These are phyloP conservation scores for Leishmania guyanensis DNA, from an alignment of 208 protist genomes.

Conservation along the genomic window DNA sequence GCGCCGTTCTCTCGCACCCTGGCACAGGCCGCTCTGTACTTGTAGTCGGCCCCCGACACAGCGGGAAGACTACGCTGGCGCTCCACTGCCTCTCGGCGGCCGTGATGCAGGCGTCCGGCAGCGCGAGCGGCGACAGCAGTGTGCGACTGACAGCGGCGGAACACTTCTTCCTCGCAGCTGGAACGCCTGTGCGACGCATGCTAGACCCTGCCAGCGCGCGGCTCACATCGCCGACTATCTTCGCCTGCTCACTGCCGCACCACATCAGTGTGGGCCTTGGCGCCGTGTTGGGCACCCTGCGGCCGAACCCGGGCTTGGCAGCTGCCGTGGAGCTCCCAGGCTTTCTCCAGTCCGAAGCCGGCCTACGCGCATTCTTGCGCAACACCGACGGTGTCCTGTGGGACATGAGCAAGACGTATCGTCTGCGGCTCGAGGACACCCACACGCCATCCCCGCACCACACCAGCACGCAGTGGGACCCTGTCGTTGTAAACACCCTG, in stretches of 20 bases:
- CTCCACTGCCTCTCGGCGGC: slow-evolving; percentile 59
- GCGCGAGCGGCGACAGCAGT: not conserved
- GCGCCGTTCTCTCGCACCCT: slow-evolving; percentile 46
- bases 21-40: slow-evolving; percentile 44
- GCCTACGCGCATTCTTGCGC: slow-evolving; percentile 36
- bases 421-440: slow-evolving; percentile 43
- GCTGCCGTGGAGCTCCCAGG: slow-evolving; percentile 10
- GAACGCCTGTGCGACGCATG: slow-evolving; percentile 24
- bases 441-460: not conserved
- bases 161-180: slow-evolving; percentile 48
- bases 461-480: slow-evolving; percentile 32
- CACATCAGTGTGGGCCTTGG: slow-evolving; percentile 56
- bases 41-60: slow-evolving; percentile 50
- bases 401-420: slow-evolving; percentile 49
- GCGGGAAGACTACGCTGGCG: slow-evolving; percentile 80
- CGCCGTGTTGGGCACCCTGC: slow-evolving; percentile 64
- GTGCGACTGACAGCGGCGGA: slow-evolving; percentile 56
- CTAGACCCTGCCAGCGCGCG: slow-evolving; percentile 1
- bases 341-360: slow-evolving; percentile 15
- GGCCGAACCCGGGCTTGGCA: slow-evolving; percentile 53
- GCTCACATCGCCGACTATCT: slow-evolving; percentile 4
- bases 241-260: slow-evolving; percentile 37
- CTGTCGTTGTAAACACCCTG: slow-evolving; percentile 39
- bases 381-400: slow-evolving; percentile 60
- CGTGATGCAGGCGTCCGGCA: not conserved